A percentile compares a stretch with the other conserved stretches of the same genome.
These are phyloP conservation scores for Coriaria nepalensis DNA, from an alignment of 306 rosid genomes.

Conservation along the genomic window DNA sequence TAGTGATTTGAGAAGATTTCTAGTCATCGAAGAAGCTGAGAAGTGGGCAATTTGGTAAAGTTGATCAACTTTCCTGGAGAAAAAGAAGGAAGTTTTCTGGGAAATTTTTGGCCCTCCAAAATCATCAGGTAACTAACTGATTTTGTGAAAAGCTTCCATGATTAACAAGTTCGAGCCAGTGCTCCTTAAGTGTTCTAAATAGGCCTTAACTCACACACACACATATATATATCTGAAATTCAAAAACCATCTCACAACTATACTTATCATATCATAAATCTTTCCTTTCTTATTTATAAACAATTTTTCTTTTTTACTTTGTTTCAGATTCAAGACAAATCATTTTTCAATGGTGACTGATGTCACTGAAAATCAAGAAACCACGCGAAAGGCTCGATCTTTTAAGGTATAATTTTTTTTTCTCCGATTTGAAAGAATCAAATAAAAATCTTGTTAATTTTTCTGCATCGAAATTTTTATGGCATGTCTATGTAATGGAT, in stretches of 20 bases:
- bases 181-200: too few relatives aligned
- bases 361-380: conserved; percentile 28
- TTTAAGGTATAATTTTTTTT: conserved; percentile 40
- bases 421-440: conserved; percentile 5
- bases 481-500: not conserved
- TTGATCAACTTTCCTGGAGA: too few relatives aligned
- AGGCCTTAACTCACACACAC: too few relatives aligned
- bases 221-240: not conserved
- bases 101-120: too few relatives aligned
- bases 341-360: conserved; percentile 58
- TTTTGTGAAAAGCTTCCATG: too few relatives aligned
- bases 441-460: conserved; percentile 8
- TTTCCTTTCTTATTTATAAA: not conserved
- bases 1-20: too few relatives aligned
- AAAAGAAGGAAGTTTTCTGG: too few relatives aligned
- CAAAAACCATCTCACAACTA: too few relatives aligned
- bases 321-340: conserved; percentile 24
- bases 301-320: conserved; percentile 14
- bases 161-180: too few relatives aligned
- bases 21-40: too few relatives aligned
- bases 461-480: conserved; percentile 9
- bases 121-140: too few relatives aligned
- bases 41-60: too few relatives aligned
- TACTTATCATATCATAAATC: conserved; percentile 1
- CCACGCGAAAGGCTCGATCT: conserved; percentile 24